These are phyloP conservation scores for Symbiodinium pilosum DNA, from an alignment of 73 alveolate species.

Conservation along the genomic window DNA sequence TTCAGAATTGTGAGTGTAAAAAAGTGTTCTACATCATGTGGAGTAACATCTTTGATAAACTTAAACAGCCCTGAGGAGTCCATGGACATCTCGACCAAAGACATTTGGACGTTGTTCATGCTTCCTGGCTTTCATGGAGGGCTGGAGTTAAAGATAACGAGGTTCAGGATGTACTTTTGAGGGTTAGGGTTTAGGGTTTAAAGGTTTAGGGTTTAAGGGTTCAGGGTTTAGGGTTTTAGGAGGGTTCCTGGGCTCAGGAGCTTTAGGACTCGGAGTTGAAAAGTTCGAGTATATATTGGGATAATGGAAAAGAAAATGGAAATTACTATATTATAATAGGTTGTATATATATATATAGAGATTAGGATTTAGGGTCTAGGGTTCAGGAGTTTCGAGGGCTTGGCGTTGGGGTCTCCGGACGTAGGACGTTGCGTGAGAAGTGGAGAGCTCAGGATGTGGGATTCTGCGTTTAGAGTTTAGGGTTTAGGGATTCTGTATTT, in stretches of 20 bases:
- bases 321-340: no score
- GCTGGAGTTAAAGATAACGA: not conserved
- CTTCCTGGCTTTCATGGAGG: not conserved
- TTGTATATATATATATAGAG: no score
- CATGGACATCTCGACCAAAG: conserved; percentile 67
- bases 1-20: no score
- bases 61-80: conserved; percentile 8
- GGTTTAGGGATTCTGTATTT: not conserved
- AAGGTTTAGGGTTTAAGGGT: not conserved
- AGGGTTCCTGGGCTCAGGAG: no score
- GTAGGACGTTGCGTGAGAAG: not conserved
- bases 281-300: no score
- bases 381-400: not conserved
- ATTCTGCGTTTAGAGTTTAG: not conserved
- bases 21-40: no score
- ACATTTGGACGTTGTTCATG: conserved; percentile 77
- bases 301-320: no score
- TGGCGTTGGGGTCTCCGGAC: not conserved
- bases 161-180: no score
- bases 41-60: no score
- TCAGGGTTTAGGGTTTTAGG: no score
- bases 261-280: no score
- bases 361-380: not conserved
- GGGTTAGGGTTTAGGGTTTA: not conserved
- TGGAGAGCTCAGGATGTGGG: not conserved